Base-by-base conservation (phyloP, 805 yeast genomes). In the Middelhovenomyces tepae region DNA sequence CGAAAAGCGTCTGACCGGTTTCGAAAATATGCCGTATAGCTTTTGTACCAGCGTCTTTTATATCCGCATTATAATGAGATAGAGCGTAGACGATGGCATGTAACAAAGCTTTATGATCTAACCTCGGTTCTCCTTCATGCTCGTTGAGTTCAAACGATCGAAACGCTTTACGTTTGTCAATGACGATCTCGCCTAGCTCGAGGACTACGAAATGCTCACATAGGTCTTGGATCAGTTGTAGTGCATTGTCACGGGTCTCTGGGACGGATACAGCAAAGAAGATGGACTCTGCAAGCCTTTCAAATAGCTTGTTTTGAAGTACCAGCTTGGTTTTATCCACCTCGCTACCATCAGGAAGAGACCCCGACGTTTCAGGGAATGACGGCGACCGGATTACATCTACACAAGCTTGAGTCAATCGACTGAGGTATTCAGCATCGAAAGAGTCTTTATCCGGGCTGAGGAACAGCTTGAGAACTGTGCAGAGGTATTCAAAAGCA, bases 151-250 rank as follows among this genome's bases (percentile, higher is more conserved):
- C 71, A 51, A 89, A 89, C 8, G 76, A 68, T 17, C 87, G 63
- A 45, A 48, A 74, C 72, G 51, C 73, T 67, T 56, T 76, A 34
- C 81, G 60, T 42, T 78, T 76, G 31, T 79, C 83, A 11, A 75
- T 60, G 28, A 85, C 67, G 1, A 83, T 77, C 25, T 78, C 76
- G 11, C 86, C 82, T 28, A 87, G 67, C 43, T 86, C 83, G 6
- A 85, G 60, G 37, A 91, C 60, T 7, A 86, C 76, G 41, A 82
- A 76, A 53, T 91, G 97, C 35, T 75, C 78, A 17, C 89, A 71
- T 5, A 89, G 53, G 31, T 82, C 75, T 31, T 69, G 67, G 18
- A 86, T 67, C 34, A 87, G 60, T 4, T 40, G 50, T 16, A 60
- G 55, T 0, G 95, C 93, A 24, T 82, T 85, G 0, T 73, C 79